Evolutionary conservation across 1,284 basidiomycete genomes (phyloP), one percentile per base, ranked within the genome.

Genomic region (Puccinia hordei): DNA sequence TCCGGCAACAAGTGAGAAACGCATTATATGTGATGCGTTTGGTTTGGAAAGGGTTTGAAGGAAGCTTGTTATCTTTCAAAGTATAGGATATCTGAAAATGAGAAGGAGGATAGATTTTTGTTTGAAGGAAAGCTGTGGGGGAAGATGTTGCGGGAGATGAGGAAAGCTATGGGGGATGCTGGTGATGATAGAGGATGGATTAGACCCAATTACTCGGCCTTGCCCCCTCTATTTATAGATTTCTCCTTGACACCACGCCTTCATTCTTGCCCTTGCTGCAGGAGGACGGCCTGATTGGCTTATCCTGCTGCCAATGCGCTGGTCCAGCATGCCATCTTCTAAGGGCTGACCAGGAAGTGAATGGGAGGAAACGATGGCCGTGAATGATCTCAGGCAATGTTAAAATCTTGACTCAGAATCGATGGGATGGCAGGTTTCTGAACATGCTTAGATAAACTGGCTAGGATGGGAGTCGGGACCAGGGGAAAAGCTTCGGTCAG

Each of bases 1-100:
- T 55, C 53, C 53, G 53, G 53, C 53, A 55, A 55, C 53, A 55
- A 55, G 53, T 13, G 53, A 5, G 53, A 55, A 55, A 55, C 53
- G 53, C 53, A 55, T 55, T 55, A 4, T 55, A n/a, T n/a, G 2
- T 5, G 24, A 55, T 55, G 15, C 24, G 24, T 24, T 55, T 55
- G 53, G 53, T 55, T 55, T 24, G 9, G 53, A 22, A 55, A 24
- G n/a, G 24, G 24, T 41, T 41, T 41, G n/a, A 9, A 24, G n/a
- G 22, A 22, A 22, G 53, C 53, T 55, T 55, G 3, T n/a, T 55
- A 19, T 55, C 1, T n/a, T n/a, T 55, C 5, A 22, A 27, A 24
- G 4, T n/a, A n/a, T 24, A 5, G 53, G 53, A n/a, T 55, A 22
- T 51, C 12, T 19, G 49, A 51, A 4, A 17, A 51, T 8, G 49